These are phyloP conservation scores for Alopecurus myosuroides DNA, from an alignment of 176 grass and related monocot genomes.

Conservation along the genomic window DNA sequence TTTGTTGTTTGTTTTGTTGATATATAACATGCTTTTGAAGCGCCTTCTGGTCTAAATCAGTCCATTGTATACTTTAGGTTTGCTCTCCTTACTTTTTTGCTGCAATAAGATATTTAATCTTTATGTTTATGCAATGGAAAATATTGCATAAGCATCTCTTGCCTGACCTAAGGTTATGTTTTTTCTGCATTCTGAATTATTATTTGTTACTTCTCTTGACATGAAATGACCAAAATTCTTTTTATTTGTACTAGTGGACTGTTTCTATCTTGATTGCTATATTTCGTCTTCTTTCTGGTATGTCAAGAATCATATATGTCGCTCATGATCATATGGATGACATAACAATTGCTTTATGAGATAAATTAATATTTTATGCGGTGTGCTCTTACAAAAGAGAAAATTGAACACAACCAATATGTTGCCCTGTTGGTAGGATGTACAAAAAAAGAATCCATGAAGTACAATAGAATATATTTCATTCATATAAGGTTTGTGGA, in stretches of 20 bases:
- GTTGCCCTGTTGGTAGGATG: background rate
- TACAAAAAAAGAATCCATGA: too few relatives aligned
- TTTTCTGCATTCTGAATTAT: background rate
- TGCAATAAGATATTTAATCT: background rate
- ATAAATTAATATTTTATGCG: background rate
- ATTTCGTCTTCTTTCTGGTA: background rate
- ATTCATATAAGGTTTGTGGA: too few relatives aligned
- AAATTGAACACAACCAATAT: background rate
- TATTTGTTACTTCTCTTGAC: background rate
- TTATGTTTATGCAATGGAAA: background rate
- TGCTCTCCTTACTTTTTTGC: background rate
- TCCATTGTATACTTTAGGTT: background rate
- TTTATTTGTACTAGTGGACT: background rate
- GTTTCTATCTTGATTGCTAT: background rate
- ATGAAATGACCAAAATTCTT: background rate
- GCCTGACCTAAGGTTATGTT: background rate
- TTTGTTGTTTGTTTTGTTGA: background rate
- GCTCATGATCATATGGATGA: background rate
- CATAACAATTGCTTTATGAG: background rate
- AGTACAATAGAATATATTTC: too few relatives aligned
- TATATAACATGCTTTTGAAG: background rate
- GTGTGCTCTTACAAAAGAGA: background rate
- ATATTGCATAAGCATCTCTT: background rate
- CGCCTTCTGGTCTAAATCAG: background rate
- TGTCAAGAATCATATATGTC: background rate